Evolutionary conservation across 139 green algal genomes (phyloP).

Genomic region (Asterochloris erici): DNA sequence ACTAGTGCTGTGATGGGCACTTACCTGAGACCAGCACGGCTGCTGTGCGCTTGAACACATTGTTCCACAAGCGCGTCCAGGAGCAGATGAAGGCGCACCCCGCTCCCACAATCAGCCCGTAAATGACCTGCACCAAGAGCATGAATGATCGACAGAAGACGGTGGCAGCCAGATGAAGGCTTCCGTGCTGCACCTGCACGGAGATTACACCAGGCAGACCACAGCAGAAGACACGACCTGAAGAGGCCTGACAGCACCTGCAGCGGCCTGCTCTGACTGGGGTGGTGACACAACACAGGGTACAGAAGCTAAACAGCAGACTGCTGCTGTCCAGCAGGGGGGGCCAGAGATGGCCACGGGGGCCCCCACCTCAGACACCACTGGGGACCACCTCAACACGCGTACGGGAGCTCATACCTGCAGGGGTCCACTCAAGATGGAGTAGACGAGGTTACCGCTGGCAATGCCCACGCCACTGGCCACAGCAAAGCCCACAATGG

Average conservation of each 20-base stretch:
- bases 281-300: no score
- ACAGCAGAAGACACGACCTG: not conserved
- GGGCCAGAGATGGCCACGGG: no score
- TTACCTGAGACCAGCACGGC: conserved; percentile 22
- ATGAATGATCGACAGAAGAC: not conserved
- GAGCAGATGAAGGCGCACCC: conserved; percentile 18
- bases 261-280: no score
- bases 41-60: conserved; percentile 24
- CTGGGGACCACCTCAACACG: no score
- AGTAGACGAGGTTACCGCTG: conserved; percentile 23
- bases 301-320: no score
- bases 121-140: conserved; percentile 5
- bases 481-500: conserved; percentile 41
- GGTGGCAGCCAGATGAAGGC: not conserved
- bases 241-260: not conserved
- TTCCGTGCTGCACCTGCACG: not conserved
- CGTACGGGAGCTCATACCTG: not conserved
- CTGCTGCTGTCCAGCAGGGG: no score
- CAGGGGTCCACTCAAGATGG: conserved; percentile 29
- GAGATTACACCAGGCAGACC: not conserved
- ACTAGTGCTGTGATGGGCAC: no score
- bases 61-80: conserved; percentile 34
- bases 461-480: conserved; percentile 36
- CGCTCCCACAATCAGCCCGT: conserved; percentile 31
- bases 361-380: no score